phyloP scores from a whole-genome alignment of 2,329 filamentous ascomycete species.

The Colletotrichum paranaense region DNA sequence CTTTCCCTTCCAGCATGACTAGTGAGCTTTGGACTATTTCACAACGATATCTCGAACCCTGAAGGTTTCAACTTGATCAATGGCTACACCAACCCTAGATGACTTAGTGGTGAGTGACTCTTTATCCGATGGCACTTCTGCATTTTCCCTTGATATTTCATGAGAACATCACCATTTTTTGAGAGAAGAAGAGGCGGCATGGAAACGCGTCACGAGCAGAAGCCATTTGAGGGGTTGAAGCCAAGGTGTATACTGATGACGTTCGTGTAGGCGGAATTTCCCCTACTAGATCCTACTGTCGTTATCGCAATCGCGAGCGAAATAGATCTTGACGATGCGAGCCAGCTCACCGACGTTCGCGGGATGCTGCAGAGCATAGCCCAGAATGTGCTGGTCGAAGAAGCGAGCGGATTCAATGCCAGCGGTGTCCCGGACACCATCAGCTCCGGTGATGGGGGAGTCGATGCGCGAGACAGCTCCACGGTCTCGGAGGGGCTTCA shows the following conservation, averaged over 20 bases:
- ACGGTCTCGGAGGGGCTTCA: conserved; percentile 41
- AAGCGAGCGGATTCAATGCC: conserved; percentile 81
- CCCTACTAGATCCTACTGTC: conserved; percentile 80
- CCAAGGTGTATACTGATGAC: not conserved
- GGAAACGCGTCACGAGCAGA: not conserved
- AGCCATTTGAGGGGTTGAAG: no score
- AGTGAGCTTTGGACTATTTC: conserved; percentile 15
- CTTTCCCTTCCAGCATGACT: conserved; percentile 24
- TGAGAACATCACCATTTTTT: not conserved
- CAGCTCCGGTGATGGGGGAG: conserved; percentile 39
- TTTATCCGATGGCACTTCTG: not conserved
- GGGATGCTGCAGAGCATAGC: conserved; percentile 74
- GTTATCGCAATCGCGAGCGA: conserved; percentile 82
- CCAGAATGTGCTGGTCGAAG: conserved; percentile 71
- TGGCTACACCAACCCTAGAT: conserved; percentile 28
- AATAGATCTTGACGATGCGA: conserved; percentile 69
- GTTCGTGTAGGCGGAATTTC: conserved; percentile 40
- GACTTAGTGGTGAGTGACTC: conserved; percentile 27
- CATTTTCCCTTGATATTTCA: not conserved
- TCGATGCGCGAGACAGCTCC: conserved; percentile 39
- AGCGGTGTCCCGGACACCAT: conserved; percentile 71
- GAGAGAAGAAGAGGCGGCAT: not conserved
- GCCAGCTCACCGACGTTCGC: conserved; percentile 65
- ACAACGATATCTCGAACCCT: conserved; percentile 33
- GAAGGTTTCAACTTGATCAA: conserved; percentile 1